phyloP scores from a whole-genome alignment of 345 rosid genomes.

The Linum usitatissimum region DNA sequence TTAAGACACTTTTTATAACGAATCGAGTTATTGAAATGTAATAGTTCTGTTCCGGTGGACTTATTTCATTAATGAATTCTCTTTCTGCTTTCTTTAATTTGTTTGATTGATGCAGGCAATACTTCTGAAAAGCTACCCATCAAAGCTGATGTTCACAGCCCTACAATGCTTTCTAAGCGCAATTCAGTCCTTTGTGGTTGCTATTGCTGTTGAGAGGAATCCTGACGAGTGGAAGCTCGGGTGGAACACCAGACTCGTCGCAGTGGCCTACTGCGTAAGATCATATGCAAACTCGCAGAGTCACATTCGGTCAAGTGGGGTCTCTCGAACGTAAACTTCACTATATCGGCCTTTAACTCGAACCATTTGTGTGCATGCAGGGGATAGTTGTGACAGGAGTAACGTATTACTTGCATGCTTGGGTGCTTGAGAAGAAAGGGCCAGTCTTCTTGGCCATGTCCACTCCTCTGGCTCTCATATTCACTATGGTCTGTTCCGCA shows the following conservation, averaged over 20 bases:
- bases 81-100: neutral
- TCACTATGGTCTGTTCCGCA: constrained; percentile 57
- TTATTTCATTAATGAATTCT: neutral
- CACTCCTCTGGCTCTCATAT: constrained; percentile 56
- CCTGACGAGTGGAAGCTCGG: constrained; percentile 66
- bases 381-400: constrained; percentile 84
- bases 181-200: constrained; percentile 60
- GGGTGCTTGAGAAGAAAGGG: constrained; percentile 85
- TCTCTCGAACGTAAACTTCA: no score
- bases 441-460: constrained; percentile 90
- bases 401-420: constrained; percentile 76
- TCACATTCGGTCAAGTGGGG: no score
- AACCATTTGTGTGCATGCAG: constrained; percentile 19
- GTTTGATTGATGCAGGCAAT: constrained; percentile 30
- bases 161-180: constrained; percentile 69
- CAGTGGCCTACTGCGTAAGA: constrained; percentile 74
- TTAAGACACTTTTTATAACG: no score
- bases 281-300: no score
- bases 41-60: no score
- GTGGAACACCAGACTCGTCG: constrained; percentile 63
- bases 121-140: constrained; percentile 57
- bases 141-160: constrained; percentile 73
- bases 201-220: constrained; percentile 68
- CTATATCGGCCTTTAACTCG: no score
- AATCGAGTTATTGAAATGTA: no score